phyloP scores from a whole-genome alignment of 2,329 filamentous ascomycete species.

The Beauveria sp. region DNA sequence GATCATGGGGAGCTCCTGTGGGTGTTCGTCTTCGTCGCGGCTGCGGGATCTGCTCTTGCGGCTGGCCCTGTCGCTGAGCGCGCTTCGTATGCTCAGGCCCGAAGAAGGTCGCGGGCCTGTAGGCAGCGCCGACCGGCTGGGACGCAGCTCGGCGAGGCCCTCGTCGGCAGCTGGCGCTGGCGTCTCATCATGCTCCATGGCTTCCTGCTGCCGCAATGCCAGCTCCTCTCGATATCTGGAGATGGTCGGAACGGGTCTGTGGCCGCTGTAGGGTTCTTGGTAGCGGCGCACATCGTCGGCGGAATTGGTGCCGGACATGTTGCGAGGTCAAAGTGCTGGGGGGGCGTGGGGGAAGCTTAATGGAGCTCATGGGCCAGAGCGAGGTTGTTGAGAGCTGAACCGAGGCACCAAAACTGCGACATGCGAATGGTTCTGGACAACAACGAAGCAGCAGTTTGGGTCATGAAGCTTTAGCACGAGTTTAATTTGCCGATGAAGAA shows the following conservation, averaged over 20 bases:
- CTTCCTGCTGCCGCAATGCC: constrained; percentile 34
- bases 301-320: constrained; percentile 30
- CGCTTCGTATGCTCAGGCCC: constrained; percentile 14
- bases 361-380: constrained; percentile 7
- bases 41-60: constrained; percentile 12
- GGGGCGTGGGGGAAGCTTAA: constrained; percentile 3
- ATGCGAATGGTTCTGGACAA: neutral
- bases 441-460: neutral
- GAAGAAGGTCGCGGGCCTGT: constrained; percentile 23
- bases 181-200: constrained; percentile 24
- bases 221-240: constrained; percentile 40
- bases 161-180: constrained; percentile 13
- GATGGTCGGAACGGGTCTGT: constrained; percentile 40
- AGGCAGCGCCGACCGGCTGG: constrained; percentile 13
- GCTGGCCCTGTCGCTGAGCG: constrained; percentile 2
- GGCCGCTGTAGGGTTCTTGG: constrained; percentile 33
- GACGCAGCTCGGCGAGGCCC: constrained; percentile 21
- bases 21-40: constrained; percentile 14
- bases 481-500: neutral
- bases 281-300: constrained; percentile 31
- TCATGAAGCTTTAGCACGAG: neutral
- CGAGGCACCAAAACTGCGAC: neutral
- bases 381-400: neutral
- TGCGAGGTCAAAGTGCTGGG: constrained; percentile 6
- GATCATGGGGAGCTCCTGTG: constrained; percentile 16